Conservation (phyloP, 1,284 basidiomycete species). For the Malassezia globosa region DNA sequence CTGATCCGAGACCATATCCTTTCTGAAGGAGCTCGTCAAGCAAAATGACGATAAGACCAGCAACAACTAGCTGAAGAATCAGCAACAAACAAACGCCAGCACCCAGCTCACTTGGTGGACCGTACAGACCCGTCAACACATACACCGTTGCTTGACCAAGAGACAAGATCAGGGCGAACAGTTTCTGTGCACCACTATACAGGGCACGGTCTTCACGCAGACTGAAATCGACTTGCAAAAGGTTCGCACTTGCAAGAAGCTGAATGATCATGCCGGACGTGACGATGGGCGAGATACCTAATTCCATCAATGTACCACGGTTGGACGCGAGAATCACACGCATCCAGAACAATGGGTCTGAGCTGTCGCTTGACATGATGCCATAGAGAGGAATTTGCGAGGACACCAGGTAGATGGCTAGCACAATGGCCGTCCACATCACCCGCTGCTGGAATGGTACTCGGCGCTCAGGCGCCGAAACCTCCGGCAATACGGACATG, state of each 20-base stretch:
- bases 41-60: constrained; percentile 90
- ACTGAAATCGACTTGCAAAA: constrained; percentile 93
- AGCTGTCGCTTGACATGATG: constrained; percentile 46
- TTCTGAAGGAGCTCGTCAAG: constrained; percentile 98
- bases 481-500: constrained; percentile 46
- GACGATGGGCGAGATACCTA: constrained; percentile 93
- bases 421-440: constrained; percentile 46
- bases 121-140: constrained; percentile 92
- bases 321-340: constrained; percentile 97
- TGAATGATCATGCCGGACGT: constrained; percentile 99
- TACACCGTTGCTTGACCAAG: constrained; percentile 95
- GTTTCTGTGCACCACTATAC: constrained; percentile 94
- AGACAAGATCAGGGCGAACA: constrained; percentile 90
- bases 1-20: constrained; percentile 94
- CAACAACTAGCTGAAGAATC: constrained; percentile 86
- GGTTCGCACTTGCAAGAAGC: constrained; percentile 87
- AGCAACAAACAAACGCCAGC: constrained; percentile 88
- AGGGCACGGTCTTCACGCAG: constrained; percentile 93
- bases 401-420: constrained; percentile 45
- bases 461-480: constrained; percentile 45
- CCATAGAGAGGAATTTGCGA: constrained; percentile 47
- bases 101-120: constrained; percentile 82
- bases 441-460: constrained; percentile 45
- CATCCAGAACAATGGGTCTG: constrained; percentile 97
- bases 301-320: constrained; percentile 95